Evolutionary conservation across 169 alveolate genomes (phyloP), one percentile per base, ranked within the genome.

Genomic region (Theileria luwenshuni): DNA sequence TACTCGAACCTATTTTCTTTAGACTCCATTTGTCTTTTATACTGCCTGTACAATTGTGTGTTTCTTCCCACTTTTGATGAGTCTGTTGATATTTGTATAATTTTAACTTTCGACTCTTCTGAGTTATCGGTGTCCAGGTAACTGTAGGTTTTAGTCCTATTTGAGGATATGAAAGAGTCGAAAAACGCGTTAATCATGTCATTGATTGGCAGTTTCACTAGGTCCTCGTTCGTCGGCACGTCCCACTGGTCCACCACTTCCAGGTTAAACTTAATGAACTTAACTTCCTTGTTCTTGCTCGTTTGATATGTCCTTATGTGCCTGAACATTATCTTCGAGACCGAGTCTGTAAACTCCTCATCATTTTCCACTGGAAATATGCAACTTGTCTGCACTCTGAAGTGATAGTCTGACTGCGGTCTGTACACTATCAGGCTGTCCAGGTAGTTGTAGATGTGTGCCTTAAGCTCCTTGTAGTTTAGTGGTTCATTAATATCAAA

Each of bases 381-480:
- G 8, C 35, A 61, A 42, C 35, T 61, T 21, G 52, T 67, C 6
- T 35, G 54, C 19, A 67, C 75, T 42, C 70, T 67, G 48, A 68
- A 79, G 48, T 79, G 86, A 48, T 79, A 62, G 3, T 79, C 63
- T 69, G 86, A 79, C 43, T 79, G 81, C 2, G 86, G 86, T 49
- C 86, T 19, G 43, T 79, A 79, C 10, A 79, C 77, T 27, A 71
- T 41, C 47, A 71, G 7, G 69, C 41, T 67, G 63, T 79, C 64
- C 30, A 79, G 47, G 30, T 65, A 59, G 48, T 69, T 79, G 51
- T 72, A 67, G 2, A 47, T 74, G 54, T 69, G 71, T 23, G 72
- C 61, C 43, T 64, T 49, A 38, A 69, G n/a, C 30, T 30, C 33
- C 30, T 52, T 47, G 1, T 70, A 21, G 48, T 58, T 15, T 19